phyloP scores from a whole-genome alignment of 2,329 filamentous ascomycete species.

The Canariomyces notabilis region DNA sequence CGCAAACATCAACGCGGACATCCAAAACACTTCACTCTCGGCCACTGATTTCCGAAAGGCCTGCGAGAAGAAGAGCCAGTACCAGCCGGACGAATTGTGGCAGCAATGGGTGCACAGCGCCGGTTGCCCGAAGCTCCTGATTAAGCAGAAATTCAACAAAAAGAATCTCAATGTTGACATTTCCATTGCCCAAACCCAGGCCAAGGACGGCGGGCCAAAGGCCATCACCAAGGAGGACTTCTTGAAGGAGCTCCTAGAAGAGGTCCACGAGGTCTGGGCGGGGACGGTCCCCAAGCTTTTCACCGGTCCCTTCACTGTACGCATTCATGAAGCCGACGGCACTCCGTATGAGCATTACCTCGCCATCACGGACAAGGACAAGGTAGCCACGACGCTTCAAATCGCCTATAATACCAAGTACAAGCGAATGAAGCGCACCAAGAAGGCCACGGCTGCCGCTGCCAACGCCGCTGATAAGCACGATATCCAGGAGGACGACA shows the following conservation, averaged over 20 bases:
- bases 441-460: constrained; percentile 70
- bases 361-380: constrained; percentile 81
- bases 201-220: constrained; percentile 32
- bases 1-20: constrained; percentile 58
- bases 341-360: constrained; percentile 98
- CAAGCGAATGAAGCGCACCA: constrained; percentile 86
- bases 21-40: constrained; percentile 26
- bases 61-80: constrained; percentile 84
- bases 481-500: constrained; percentile 62
- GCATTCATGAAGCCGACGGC: constrained; percentile 96
- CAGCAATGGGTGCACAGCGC: constrained; percentile 86
- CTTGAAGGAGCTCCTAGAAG: constrained; percentile 78
- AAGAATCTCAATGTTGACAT: constrained; percentile 94
- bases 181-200: constrained; percentile 73
- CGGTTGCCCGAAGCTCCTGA: constrained; percentile 82
- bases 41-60: constrained; percentile 63
- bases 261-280: constrained; percentile 62
- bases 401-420: constrained; percentile 99
- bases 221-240: constrained; percentile 61
- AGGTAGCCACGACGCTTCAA: constrained; percentile 69
- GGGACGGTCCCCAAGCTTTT: constrained; percentile 74
- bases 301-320: constrained; percentile 93
- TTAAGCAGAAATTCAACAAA: constrained; percentile 92
- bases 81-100: constrained; percentile 85
- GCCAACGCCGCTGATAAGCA: constrained; percentile 55